Conservation (phyloP, 2,329 filamentous ascomycete species). For the Diaporthe helianthi region DNA sequence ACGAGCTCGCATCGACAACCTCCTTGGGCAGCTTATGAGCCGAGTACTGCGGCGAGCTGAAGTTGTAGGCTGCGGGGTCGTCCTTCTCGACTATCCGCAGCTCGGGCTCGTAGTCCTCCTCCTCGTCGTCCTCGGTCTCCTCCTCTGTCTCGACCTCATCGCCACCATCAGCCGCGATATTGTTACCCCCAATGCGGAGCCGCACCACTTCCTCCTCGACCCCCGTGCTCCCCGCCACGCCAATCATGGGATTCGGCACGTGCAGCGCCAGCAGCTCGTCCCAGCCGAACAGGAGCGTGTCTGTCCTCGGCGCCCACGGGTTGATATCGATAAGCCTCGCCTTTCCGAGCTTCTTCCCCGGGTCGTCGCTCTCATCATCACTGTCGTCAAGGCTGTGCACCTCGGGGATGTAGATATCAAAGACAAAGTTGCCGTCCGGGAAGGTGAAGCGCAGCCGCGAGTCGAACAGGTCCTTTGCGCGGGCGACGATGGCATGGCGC, state of each 20-base stretch:
- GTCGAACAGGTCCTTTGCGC: constrained; percentile 80
- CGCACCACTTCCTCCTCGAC: constrained; percentile 37
- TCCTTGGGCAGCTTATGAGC: constrained; percentile 96
- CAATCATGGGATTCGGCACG: constrained; percentile 64
- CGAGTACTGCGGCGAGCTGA: constrained; percentile 86
- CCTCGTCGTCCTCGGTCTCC: constrained; percentile 44
- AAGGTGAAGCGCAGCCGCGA: constrained; percentile 77
- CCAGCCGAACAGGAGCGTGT: constrained; percentile 90
- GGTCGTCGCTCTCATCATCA: constrained; percentile 51
- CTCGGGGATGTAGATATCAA: constrained; percentile 91
- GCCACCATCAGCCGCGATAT: neutral
- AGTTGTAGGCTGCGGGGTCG: constrained; percentile 88
- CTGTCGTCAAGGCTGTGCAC: constrained; percentile 44
- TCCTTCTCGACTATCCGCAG: constrained; percentile 82
- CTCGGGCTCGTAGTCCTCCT: constrained; percentile 72
- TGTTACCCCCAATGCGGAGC: constrained; percentile 34
- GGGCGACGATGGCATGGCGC: constrained; percentile 69
- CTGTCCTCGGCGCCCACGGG: constrained; percentile 89
- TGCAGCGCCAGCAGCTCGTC: constrained; percentile 79
- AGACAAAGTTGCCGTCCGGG: constrained; percentile 82
- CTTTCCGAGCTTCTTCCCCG: constrained; percentile 65
- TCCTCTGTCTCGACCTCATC: constrained; percentile 39
- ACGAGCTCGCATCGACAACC: constrained; percentile 76
- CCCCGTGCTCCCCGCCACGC: constrained; percentile 48
- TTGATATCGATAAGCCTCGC: constrained; percentile 94